These are phyloP conservation scores for Kodamaea lidongshanica DNA, from an alignment of 805 yeast genomes.

Conservation along the genomic window DNA sequence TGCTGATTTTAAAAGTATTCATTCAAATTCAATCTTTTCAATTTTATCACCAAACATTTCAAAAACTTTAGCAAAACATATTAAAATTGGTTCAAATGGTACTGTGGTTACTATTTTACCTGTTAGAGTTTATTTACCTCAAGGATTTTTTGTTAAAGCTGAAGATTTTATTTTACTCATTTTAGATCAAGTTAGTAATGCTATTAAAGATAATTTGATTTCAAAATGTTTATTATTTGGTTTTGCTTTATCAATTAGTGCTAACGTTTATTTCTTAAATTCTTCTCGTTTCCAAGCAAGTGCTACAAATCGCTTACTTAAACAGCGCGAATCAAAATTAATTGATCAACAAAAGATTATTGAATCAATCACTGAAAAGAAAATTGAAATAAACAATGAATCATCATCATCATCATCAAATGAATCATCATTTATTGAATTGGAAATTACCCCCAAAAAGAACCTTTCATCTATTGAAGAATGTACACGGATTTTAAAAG, in stretches of 20 bases:
- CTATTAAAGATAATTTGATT: constrained; percentile 74
- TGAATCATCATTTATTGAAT: constrained; percentile 18
- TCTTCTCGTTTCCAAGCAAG: constrained; percentile 68
- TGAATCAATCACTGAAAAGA: constrained; percentile 3
- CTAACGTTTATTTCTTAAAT: constrained; percentile 79
- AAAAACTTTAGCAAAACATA: constrained; percentile 36
- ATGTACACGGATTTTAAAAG: constrained; percentile 54
- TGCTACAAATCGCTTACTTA: constrained; percentile 36
- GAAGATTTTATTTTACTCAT: constrained; percentile 55
- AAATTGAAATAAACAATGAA: not conserved
- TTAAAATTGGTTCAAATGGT: constrained; percentile 42
- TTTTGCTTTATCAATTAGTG: constrained; percentile 67
- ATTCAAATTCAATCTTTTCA: constrained; percentile 8
- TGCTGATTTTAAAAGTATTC: constrained; percentile 5
- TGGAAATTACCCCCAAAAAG: constrained; percentile 18
- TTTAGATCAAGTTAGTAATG: constrained; percentile 52
- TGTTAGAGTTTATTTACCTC: constrained; percentile 52
- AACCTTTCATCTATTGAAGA: constrained; percentile 52
- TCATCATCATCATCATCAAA: constrained; percentile 8
- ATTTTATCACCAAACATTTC: constrained; percentile 26
- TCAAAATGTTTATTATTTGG: constrained; percentile 71
- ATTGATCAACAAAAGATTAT: constrained; percentile 24
- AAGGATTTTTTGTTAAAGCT: constrained; percentile 46
- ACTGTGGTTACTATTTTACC: constrained; percentile 55
- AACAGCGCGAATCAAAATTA: no score